Percentiles rank a stretch among this genome's conserved stretches.
Evolutionary conservation across 176 grass and related monocot species (phyloP).

Genomic region (Oryza meyeriana): DNA sequence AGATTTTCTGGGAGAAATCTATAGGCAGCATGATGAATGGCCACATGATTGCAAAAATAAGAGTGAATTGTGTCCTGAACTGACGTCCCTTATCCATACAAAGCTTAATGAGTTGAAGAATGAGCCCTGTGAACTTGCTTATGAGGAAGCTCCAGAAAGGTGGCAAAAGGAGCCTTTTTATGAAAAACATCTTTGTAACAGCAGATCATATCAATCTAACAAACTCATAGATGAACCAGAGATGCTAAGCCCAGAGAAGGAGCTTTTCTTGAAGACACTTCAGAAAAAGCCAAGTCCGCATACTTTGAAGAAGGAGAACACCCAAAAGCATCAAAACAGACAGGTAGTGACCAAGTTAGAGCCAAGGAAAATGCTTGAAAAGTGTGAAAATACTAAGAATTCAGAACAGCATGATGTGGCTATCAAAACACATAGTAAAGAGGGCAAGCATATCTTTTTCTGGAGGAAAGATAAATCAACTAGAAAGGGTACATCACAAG

Average conservation of each 20-base stretch:
- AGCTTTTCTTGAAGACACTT: slow-evolving; percentile 61
- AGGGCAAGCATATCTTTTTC: slow-evolving; percentile 50
- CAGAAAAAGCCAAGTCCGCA: slow-evolving; percentile 53
- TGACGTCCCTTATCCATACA: slow-evolving; percentile 45
- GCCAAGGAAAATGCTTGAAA: slow-evolving; percentile 9
- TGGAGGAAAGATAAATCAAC: slow-evolving; percentile 64
- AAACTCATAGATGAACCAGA: slow-evolving; percentile 54
- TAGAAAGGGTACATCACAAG: slow-evolving; percentile 9
- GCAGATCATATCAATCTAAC: slow-evolving; percentile 28
- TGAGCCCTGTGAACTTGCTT: slow-evolving; percentile 5
- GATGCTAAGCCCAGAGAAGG: slow-evolving; percentile 57
- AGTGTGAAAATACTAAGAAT: slow-evolving; percentile 5
- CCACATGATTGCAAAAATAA: slow-evolving; percentile 49
- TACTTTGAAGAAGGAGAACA: slow-evolving; percentile 47
- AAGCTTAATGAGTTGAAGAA: slow-evolving; percentile 55
- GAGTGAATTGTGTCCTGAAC: slow-evolving; percentile 37
- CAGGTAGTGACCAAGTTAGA: neutral
- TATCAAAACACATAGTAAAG: slow-evolving; percentile 33
- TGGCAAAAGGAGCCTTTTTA: slow-evolving; percentile 19
- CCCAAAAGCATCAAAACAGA: slow-evolving; percentile 32
- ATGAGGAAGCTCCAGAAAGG: slow-evolving; percentile 3
- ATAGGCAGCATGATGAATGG: slow-evolving; percentile 43
- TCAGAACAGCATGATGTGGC: slow-evolving; percentile 12
- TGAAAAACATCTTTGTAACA: slow-evolving; percentile 36
- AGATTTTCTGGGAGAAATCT: slow-evolving; percentile 58